Conservation (phyloP, 345 rosid species). For the Angophora floribunda region DNA sequence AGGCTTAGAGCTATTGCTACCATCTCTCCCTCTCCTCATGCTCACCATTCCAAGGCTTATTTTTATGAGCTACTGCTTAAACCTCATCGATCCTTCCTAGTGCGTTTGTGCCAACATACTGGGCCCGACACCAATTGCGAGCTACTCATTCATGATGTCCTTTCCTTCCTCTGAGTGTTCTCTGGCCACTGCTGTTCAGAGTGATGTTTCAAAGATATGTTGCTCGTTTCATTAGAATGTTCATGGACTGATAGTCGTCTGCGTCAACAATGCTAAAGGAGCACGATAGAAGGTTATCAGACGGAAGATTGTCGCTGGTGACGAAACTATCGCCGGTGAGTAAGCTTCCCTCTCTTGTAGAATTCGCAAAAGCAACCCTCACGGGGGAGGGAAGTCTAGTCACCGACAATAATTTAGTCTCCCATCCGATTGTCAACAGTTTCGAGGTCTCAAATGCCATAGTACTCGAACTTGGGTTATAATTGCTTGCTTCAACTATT, state of each 20-base stretch:
- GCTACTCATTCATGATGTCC: background rate
- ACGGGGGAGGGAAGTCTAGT: background rate
- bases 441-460: too few relatives aligned
- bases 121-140: background rate
- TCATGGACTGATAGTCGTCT: background rate
- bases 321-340: too few relatives aligned
- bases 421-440: background rate
- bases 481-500: background rate
- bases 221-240: background rate
- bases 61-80: background rate
- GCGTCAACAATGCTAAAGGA: background rate
- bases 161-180: background rate
- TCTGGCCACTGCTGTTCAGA: rapidly evolving
- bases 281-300: too few relatives aligned
- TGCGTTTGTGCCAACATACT: background rate
- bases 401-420: background rate
- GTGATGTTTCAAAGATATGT: background rate
- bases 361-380: too few relatives aligned
- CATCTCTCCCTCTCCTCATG: rapidly evolving
- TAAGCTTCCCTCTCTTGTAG: too few relatives aligned
- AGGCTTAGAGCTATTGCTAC: too few relatives aligned
- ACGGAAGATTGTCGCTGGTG: rapidly evolving
- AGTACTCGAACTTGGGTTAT: background rate
- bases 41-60: background rate
- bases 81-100: background rate